Evolutionary conservation across 805 yeast genomes (phyloP).

Genomic region (Dipodascopsis tothii): DNA sequence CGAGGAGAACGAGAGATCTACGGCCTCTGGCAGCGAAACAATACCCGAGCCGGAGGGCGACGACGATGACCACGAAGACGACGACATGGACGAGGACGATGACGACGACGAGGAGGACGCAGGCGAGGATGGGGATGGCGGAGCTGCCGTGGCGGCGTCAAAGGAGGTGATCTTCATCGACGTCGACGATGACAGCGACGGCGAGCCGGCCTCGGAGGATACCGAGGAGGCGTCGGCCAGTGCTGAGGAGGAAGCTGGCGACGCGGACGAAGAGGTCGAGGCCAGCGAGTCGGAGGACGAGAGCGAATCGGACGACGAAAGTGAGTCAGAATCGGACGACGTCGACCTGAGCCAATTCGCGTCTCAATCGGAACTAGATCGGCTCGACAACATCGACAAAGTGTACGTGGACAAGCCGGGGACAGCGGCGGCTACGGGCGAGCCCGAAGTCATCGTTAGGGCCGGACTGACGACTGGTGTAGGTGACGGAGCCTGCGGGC

Average conservation of each 20-base stretch:
- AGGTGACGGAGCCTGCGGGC: not conserved
- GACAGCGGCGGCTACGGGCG: not conserved
- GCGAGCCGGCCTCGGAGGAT: too few relatives aligned
- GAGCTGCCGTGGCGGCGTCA: not conserved
- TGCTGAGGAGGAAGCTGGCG: not conserved
- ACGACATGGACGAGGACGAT: not conserved
- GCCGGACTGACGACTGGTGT: slow-evolving; percentile 3
- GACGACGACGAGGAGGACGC: not conserved
- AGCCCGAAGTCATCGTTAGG: not conserved
- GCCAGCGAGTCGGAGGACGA: not conserved
- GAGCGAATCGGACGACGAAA: not conserved
- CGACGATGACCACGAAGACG: not conserved
- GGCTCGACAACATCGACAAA: not conserved
- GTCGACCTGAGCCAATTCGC: not conserved
- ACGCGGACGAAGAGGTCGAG: not conserved
- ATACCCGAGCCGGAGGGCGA: not conserved
- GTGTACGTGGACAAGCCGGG: not conserved
- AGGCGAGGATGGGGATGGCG: not conserved
- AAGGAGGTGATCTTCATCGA: not conserved
- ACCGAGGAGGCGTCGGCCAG: too few relatives aligned
- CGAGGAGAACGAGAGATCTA: slow-evolving; percentile 1
- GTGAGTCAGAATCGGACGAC: not conserved
- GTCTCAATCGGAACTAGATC: not conserved
- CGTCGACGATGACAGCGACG: not conserved
- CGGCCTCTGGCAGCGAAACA: not conserved